Conservation (phyloP, 805 yeast species). For the Sugiyamaella valdiviana region DNA sequence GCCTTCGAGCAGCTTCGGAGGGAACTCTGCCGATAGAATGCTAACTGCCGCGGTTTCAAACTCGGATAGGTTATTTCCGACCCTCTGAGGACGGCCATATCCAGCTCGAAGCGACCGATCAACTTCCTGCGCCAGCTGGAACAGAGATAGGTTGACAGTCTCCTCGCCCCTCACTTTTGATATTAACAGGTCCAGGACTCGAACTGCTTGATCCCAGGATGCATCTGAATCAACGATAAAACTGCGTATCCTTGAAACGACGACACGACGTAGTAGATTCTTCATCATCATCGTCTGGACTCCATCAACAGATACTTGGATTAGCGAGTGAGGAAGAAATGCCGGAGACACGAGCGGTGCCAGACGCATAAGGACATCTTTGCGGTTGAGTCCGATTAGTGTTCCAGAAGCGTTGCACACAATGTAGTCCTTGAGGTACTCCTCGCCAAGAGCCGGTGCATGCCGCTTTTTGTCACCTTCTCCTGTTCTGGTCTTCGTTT, state of each 20-base stretch:
- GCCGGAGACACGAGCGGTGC: conserved; percentile 1
- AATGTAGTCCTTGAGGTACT: conserved; percentile 1
- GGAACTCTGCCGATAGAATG: neutral
- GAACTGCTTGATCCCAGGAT: neutral
- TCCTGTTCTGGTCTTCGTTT: neutral
- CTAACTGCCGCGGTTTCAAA: neutral
- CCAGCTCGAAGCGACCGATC: conserved; percentile 4
- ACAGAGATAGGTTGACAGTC: conserved; percentile 12
- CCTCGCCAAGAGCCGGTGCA: neutral
- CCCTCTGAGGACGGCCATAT: neutral
- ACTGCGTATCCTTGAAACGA: conserved; percentile 3
- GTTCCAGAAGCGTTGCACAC: conserved; percentile 12
- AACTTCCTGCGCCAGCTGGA: conserved; percentile 12
- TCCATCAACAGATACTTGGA: neutral
- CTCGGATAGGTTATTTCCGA: neutral
- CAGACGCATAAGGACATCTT: conserved; percentile 6
- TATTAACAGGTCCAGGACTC: neutral
- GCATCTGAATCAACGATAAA: conserved; percentile 1
- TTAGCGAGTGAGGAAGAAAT: neutral
- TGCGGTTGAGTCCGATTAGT: conserved; percentile 1
- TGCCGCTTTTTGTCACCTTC: neutral
- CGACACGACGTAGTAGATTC: neutral
- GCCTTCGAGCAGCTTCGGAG: neutral
- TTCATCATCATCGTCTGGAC: neutral
- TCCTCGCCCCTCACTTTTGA: neutral